phyloP scores from a whole-genome alignment of 2,329 filamentous ascomycete genomes.

The Fusarium robinianum region DNA sequence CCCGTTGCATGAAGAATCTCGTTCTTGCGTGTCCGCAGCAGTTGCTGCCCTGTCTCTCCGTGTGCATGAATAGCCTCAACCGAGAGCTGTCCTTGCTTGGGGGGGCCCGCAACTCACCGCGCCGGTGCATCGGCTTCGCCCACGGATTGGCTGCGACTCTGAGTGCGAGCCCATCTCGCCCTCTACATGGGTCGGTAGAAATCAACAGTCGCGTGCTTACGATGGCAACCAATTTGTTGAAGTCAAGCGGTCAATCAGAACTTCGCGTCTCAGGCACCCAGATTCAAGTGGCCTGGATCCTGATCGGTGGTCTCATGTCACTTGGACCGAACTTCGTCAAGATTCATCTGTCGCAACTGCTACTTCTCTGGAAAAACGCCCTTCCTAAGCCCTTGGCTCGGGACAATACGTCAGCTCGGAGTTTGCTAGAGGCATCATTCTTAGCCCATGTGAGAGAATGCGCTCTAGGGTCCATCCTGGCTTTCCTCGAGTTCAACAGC shows the following conservation, averaged over 20 bases:
- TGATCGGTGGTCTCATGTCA: slow-evolving; percentile 96
- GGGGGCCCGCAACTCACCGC: slow-evolving; percentile 75
- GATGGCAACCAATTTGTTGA: slow-evolving; percentile 89
- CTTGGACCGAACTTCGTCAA: slow-evolving; percentile 98
- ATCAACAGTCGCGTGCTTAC: slow-evolving; percentile 90
- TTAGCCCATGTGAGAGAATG: slow-evolving; percentile 94
- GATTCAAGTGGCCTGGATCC: slow-evolving; percentile 96
- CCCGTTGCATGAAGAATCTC: slow-evolving; percentile 83
- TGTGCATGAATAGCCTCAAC: slow-evolving; percentile 94
- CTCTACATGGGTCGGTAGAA: slow-evolving; percentile 92
- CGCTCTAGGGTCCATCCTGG: slow-evolving; percentile 85
- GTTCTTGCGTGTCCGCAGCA: slow-evolving; percentile 92
- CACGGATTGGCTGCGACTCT: slow-evolving; percentile 89
- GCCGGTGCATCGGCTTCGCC: slow-evolving; percentile 86
- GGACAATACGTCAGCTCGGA: slow-evolving; percentile 84
- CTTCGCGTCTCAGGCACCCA: slow-evolving; percentile 90
- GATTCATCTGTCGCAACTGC: slow-evolving; percentile 91
- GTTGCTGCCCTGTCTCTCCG: slow-evolving; percentile 84
- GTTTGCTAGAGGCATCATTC: slow-evolving; percentile 87
- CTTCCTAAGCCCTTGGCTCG: slow-evolving; percentile 92
- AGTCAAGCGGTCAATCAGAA: slow-evolving; percentile 89
- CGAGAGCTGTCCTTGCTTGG: slow-evolving; percentile 81
- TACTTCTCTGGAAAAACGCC: slow-evolving; percentile 96
- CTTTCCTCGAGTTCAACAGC: slow-evolving; percentile 92
- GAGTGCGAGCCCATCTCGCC: slow-evolving; percentile 85